Evolutionary conservation across 345 rosid species (phyloP).

Genomic region (Gossypium raimondii): DNA sequence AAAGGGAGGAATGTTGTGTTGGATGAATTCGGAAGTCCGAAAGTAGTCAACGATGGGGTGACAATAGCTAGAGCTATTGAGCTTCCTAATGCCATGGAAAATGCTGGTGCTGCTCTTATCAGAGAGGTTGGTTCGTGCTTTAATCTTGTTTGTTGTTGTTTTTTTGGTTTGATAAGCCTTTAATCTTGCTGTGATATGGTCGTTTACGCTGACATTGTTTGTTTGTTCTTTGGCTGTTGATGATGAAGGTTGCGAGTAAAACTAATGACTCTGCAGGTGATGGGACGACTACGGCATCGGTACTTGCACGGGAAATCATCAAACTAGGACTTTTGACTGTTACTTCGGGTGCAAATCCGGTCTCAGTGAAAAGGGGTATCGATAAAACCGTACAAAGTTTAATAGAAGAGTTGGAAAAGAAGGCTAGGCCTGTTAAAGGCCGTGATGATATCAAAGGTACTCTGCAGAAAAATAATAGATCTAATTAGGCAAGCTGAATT

Average conservation of each 20-base stretch:
- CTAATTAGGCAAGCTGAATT: background rate
- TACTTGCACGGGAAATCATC: slow-evolving; percentile 91
- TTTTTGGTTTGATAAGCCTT: background rate
- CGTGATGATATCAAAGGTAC: slow-evolving; percentile 86
- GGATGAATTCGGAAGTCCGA: slow-evolving; percentile 94
- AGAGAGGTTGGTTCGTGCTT: slow-evolving; percentile 60
- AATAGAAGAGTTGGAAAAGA: slow-evolving; percentile 81
- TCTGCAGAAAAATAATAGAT: background rate
- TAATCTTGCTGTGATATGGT: background rate
- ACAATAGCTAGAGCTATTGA: slow-evolving; percentile 96
- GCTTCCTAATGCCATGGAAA: slow-evolving; percentile 89
- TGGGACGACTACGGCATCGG: slow-evolving; percentile 93
- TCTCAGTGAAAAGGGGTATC: slow-evolving; percentile 79
- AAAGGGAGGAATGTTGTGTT: slow-evolving; percentile 91
- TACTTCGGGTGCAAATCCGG: slow-evolving; percentile 95
- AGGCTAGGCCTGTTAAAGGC: slow-evolving; percentile 78
- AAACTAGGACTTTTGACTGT: slow-evolving; percentile 81
- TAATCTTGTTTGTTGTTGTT: background rate
- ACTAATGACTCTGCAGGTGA: slow-evolving; percentile 99
- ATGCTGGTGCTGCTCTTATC: slow-evolving; percentile 97
- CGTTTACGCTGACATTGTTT: background rate
- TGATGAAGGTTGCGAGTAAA: slow-evolving; percentile 82
- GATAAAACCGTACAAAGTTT: slow-evolving; percentile 77
- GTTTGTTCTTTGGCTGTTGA: background rate
- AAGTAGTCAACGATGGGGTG: slow-evolving; percentile 95